Evolutionary conservation across 179 eudicot genomes (phyloP), one percentile per base, ranked within the genome.

Genomic region (Beta corolliflora): DNA sequence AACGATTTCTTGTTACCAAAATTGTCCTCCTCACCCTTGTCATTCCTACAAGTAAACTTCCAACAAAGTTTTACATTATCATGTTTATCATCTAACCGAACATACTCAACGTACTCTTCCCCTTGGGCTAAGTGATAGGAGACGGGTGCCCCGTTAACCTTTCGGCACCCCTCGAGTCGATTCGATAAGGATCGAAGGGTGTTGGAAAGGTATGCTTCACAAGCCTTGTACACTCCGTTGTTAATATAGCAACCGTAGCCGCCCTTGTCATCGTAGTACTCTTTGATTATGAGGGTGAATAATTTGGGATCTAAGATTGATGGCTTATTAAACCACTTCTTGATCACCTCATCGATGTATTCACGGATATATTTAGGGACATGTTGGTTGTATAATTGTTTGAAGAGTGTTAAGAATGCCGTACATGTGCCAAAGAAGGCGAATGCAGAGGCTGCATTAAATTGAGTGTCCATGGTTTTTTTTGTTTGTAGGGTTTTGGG

Each of bases 371-470:
- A 81, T 9, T 13, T 53, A 41, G 93, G 93, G 19, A 88, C 25
- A 54, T 88, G 66, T 70, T 90, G 87, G 60, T 81, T 45, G 61
- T 86, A 59, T 31, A 75, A 81, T 23, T 90, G 86, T 21, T 73
- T 79, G 78, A 80, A 0, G 11, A 88, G 80, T 71, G 86, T 75
- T 10, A 83, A 31, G 15, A 82, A 73, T 18, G 91, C 88, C 0
- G 90, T 85, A 19, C 81, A 29, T 25, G 91, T 74, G 75, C 89
- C 87, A 54, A 85, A 88, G 23, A 84, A 83, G 0, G 84, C 56
- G 79, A 87, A 87, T 21, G 85, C 14, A 2, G 90, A 84, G 0
- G 87, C 82, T 4, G 73, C 76, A 36, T 89, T 82, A 14, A 85
- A 83, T 45, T 46, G 53, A 12, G 41, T 41, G 16, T 48, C 9